A percentile compares a stretch with the other conserved stretches of the same genome.
These are phyloP conservation scores for Colletotrichum higginsianum DNA, from an alignment of 2,329 filamentous ascomycete species.

Conservation along the genomic window DNA sequence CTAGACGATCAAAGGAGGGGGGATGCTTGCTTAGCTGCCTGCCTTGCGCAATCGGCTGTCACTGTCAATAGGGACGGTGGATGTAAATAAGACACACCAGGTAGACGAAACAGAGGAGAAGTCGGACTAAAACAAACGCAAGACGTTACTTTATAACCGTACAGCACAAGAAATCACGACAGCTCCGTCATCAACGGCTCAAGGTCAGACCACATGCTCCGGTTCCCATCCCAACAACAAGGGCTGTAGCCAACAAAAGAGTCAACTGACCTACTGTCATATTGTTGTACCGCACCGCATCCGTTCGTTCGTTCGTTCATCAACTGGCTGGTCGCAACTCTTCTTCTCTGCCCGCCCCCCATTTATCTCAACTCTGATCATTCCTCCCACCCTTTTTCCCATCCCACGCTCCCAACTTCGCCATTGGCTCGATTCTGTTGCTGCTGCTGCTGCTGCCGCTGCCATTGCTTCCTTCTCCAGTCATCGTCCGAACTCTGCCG, in stretches of 20 bases:
- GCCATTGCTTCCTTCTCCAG: conserved; percentile 26
- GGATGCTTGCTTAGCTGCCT: conserved; percentile 2
- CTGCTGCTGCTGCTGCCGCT: conserved; percentile 10
- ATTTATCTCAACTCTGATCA: conserved; percentile 19
- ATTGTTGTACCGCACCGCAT: conserved; percentile 14
- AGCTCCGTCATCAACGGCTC: conserved; percentile 38
- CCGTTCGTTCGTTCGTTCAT: conserved; percentile 17
- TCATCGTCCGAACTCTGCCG: conserved; percentile 31
- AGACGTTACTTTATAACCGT: conserved; percentile 3
- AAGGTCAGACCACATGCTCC: conserved; percentile 41
- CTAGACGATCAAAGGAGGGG: conserved; percentile 8
- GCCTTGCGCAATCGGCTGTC: conserved; percentile 5
- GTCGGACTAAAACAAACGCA: conserved; percentile 10
- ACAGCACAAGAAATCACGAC: conserved; percentile 30
- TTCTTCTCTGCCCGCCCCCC: conserved; percentile 21
- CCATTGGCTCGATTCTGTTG: conserved; percentile 28
- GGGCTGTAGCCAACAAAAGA: conserved; percentile 37
- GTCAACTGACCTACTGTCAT: conserved; percentile 35
- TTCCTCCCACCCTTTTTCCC: conserved; percentile 20
- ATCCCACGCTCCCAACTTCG: conserved; percentile 6
- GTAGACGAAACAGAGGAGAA: not conserved
- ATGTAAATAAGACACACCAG: conserved; percentile 25
- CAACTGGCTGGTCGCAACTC: conserved; percentile 20
- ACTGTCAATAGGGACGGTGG: conserved; percentile 29
- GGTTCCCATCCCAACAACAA: conserved; percentile 42